Percentiles rank a stretch among this genome's conserved stretches.
Evolutionary conservation across 768 basidiomycete species (phyloP).

Genomic region (Sarcomyxa edulis): DNA sequence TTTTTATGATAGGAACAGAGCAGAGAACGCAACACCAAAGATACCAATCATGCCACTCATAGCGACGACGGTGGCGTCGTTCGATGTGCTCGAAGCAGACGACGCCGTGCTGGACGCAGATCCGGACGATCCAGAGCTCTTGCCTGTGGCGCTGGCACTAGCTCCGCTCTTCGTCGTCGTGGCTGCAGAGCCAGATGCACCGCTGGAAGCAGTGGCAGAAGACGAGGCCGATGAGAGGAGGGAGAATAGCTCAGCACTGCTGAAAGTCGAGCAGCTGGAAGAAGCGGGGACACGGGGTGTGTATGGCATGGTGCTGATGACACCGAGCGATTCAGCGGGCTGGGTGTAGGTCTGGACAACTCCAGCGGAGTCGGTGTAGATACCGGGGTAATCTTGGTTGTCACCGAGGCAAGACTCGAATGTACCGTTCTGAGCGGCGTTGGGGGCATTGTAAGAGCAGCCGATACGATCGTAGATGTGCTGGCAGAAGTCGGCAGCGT

Average conservation of each 20-base stretch:
- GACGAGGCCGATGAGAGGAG: constrained; percentile 1
- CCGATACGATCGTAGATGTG: constrained; percentile 65
- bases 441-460: constrained; percentile 55
- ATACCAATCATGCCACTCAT: constrained; percentile 15
- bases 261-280: constrained; percentile 9
- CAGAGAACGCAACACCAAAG: constrained; percentile 14
- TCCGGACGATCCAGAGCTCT: constrained; percentile 1
- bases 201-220: background rate
- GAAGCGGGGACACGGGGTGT: constrained; percentile 10
- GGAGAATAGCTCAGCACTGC: constrained; percentile 7
- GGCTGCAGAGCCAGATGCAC: background rate
- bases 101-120: constrained; percentile 4
- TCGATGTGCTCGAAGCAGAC: constrained; percentile 5
- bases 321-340: constrained; percentile 8
- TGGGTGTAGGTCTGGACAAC: constrained; percentile 11
- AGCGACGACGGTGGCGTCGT: constrained; percentile 15
- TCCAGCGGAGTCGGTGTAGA: constrained; percentile 17
- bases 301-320: constrained; percentile 9
- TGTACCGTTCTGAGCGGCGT: constrained; percentile 39
- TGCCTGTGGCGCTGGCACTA: too few relatives aligned
- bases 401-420: constrained; percentile 53
- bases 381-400: constrained; percentile 41
- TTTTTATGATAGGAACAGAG: constrained; percentile 15
- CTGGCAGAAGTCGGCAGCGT: constrained; percentile 43
- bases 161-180: background rate